Conservation (phyloP, 2,329 filamentous ascomycete species). For the Sphaceloma murrayae region DNA sequence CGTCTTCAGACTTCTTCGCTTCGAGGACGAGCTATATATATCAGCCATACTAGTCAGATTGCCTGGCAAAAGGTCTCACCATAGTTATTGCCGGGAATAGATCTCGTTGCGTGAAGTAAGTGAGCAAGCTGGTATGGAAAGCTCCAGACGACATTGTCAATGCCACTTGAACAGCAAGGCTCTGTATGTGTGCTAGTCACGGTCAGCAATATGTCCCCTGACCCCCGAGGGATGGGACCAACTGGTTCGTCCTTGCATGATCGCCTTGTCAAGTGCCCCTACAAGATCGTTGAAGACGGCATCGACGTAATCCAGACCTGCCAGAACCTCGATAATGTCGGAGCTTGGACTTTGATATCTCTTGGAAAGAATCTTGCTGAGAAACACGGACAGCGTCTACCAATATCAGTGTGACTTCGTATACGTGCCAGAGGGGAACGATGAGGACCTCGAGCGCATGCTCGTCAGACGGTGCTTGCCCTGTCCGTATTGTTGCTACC, state of each 20-base stretch:
- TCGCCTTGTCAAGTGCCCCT: constrained; percentile 67
- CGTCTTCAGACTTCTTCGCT: constrained; percentile 52
- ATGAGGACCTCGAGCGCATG: constrained; percentile 74
- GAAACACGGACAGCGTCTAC: constrained; percentile 81
- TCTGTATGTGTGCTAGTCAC: constrained; percentile 58
- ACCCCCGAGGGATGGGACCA: constrained; percentile 28
- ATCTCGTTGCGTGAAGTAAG: constrained; percentile 90
- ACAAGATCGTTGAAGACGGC: constrained; percentile 82
- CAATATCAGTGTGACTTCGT: constrained; percentile 27
- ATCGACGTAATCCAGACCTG: constrained; percentile 82
- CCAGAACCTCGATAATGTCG: constrained; percentile 82
- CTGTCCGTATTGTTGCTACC: constrained; percentile 57
- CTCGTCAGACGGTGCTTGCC: constrained; percentile 53
- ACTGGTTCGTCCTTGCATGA: constrained; percentile 65
- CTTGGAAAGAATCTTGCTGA: constrained; percentile 73
- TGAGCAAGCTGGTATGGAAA: constrained; percentile 87
- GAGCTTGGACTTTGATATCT: constrained; percentile 92
- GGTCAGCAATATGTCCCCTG: constrained; percentile 21
- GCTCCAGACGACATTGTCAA: constrained; percentile 83
- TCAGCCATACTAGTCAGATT: constrained; percentile 14
- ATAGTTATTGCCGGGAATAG: constrained; percentile 93
- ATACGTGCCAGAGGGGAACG: neutral
- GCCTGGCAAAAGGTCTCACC: too few species aligned
- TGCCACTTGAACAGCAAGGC: constrained; percentile 70
- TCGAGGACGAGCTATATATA: constrained; percentile 65